Evolutionary conservation across 768 basidiomycete genomes (phyloP).

Genomic region (Scleroderma bovista): DNA sequence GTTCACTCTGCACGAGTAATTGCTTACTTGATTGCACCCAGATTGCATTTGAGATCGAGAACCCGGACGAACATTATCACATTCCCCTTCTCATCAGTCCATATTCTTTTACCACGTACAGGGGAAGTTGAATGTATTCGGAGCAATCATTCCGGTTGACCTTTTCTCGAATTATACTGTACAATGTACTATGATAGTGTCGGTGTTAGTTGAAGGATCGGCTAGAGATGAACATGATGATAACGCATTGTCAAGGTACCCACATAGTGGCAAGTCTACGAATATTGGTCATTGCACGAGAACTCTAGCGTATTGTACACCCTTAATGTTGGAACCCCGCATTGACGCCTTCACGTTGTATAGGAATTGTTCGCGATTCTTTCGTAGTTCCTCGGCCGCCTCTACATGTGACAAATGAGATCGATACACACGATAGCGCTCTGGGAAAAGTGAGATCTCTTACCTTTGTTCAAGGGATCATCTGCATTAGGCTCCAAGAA

Average conservation of each 20-base stretch:
- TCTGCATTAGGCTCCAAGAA: constrained; percentile 99
- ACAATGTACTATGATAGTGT: constrained; percentile 4
- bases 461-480: constrained; percentile 97
- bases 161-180: constrained; percentile 2
- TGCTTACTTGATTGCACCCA: constrained; percentile 24
- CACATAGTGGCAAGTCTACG: constrained; percentile 4
- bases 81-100: constrained; percentile 90
- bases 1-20: not conserved
- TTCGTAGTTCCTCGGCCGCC: constrained; percentile 91
- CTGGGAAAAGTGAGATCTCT: constrained; percentile 15
- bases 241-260: not conserved
- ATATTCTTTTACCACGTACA: constrained; percentile 87
- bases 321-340: constrained; percentile 74
- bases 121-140: constrained; percentile 59
- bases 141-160: not conserved
- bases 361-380: constrained; percentile 78
- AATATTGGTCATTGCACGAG: constrained; percentile 35
- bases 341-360: constrained; percentile 84
- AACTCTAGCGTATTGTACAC: constrained; percentile 77
- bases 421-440: not conserved
- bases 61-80: constrained; percentile 81
- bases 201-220: constrained; percentile 5
- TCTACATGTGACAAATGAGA: constrained; percentile 47
- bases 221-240: not conserved
- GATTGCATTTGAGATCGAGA: constrained; percentile 74